Evolutionary conservation across 176 grass and related monocot species (phyloP).

Genomic region (Oryza rufipogon): DNA sequence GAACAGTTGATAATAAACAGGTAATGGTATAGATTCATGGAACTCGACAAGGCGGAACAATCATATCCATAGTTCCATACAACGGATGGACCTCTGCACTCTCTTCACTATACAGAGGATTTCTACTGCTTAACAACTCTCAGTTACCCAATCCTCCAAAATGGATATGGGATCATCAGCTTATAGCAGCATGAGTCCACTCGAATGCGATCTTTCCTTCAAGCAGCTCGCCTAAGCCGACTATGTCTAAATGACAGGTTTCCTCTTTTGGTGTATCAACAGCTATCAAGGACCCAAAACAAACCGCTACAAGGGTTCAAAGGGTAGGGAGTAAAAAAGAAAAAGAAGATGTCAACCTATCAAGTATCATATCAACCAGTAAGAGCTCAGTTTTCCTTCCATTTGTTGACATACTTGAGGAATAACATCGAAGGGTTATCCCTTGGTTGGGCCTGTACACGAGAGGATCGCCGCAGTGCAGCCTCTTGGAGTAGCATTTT

Average conservation of each 20-base stretch:
- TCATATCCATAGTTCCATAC: not conserved
- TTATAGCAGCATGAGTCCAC: constrained; percentile 26
- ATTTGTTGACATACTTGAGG: constrained; percentile 84
- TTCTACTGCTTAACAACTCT: not conserved
- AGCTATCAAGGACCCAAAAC: constrained; percentile 14
- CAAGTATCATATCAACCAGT: too few species aligned
- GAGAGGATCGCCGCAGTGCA: constrained; percentile 69
- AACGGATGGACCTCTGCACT: not conserved
- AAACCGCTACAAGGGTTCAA: not conserved
- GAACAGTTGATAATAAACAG: not conserved
- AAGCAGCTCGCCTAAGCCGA: not conserved
- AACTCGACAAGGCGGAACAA: not conserved
- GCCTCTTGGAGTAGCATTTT: constrained; percentile 64
- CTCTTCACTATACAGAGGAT: not conserved
- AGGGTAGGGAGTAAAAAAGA: not conserved
- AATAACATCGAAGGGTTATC: constrained; percentile 66
- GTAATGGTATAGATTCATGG: not conserved
- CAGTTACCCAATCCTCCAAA: not conserved
- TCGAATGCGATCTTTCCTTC: not conserved
- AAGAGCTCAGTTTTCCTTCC: constrained; percentile 54
- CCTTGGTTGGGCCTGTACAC: constrained; percentile 71
- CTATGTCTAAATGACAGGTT: not conserved
- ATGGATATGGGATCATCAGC: not conserved
- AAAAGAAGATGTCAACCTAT: not conserved
- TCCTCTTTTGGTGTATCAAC: not conserved